These are phyloP conservation scores for Sporothrix curviconia DNA, from an alignment of 2,329 filamentous ascomycete species.

Conservation along the genomic window DNA sequence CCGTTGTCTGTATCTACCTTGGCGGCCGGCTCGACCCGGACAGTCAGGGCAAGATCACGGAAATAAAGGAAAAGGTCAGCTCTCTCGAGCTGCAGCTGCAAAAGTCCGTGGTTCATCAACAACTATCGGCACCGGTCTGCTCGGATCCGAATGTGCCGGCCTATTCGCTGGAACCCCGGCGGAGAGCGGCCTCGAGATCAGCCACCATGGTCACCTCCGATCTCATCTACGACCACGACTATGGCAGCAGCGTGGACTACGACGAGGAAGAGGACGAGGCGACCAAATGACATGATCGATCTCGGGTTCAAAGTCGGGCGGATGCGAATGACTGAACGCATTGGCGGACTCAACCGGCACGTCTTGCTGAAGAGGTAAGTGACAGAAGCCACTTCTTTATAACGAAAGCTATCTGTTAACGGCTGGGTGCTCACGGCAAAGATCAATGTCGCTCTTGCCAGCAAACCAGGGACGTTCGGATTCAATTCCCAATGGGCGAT, in stretches of 20 bases:
- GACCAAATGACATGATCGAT: conserved; percentile 58
- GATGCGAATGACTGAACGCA: conserved; percentile 66
- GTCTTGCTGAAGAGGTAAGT: conserved; percentile 62
- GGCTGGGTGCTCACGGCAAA: neutral
- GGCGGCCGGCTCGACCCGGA: conserved; percentile 62
- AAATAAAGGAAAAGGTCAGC: conserved; percentile 74
- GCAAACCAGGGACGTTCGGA: conserved; percentile 6
- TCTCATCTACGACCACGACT: conserved; percentile 36
- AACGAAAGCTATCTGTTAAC: too few relatives aligned
- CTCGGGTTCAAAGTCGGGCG: conserved; percentile 65
- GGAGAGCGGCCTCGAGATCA: conserved; percentile 22
- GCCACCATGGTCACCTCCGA: conserved; percentile 12
- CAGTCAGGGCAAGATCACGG: conserved; percentile 62
- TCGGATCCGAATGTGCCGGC: conserved; percentile 9
- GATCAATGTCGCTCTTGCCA: conserved; percentile 14
- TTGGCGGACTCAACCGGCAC: conserved; percentile 65
- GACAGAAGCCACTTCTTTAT: too few relatives aligned
- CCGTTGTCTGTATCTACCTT: conserved; percentile 56
- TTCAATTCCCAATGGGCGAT: neutral
- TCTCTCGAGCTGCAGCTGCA: conserved; percentile 64
- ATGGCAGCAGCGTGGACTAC: neutral
- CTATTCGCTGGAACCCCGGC: conserved; percentile 43
- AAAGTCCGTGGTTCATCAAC: conserved; percentile 38
- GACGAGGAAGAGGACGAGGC: conserved; percentile 32
- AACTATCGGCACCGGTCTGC: conserved; percentile 8